Percentiles rank a stretch among this genome's conserved stretches.
These are phyloP conservation scores for Globisporangium alternatum DNA, from an alignment of 352 stramenopile species.

Conservation along the genomic window DNA sequence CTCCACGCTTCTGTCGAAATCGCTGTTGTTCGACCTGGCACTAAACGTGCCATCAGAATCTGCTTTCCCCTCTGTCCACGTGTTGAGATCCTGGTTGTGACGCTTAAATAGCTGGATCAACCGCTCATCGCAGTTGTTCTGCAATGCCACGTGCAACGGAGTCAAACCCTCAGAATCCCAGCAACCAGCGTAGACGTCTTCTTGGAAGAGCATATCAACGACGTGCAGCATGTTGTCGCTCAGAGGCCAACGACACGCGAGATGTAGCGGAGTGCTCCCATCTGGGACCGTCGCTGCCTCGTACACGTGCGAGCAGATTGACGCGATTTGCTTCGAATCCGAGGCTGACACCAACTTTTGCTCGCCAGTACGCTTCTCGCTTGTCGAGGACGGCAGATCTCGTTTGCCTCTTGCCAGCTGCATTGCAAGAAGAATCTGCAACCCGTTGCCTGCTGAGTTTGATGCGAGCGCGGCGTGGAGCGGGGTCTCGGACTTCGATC, in stretches of 20 bases:
- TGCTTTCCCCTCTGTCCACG: constrained; percentile 53
- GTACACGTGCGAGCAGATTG: constrained; percentile 24
- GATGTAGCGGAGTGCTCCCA: constrained; percentile 46
- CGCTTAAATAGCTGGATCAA: constrained; percentile 48
- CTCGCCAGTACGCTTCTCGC: neutral
- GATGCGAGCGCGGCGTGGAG: constrained; percentile 43
- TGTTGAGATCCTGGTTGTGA: constrained; percentile 53
- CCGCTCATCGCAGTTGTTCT: constrained; percentile 32
- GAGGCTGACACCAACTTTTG: neutral
- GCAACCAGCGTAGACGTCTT: constrained; percentile 34
- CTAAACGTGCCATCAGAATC: neutral
- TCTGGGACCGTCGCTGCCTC: constrained; percentile 23
- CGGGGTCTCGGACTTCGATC: constrained; percentile 28
- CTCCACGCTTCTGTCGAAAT: constrained; percentile 1
- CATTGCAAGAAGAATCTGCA: constrained; percentile 37
- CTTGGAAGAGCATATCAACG: constrained; percentile 40
- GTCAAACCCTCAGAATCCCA: constrained; percentile 51
- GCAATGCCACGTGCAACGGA: constrained; percentile 58
- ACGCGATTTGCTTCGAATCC: constrained; percentile 5
- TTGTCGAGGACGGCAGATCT: neutral
- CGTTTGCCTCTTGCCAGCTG: constrained; percentile 17
- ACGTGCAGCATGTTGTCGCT: constrained; percentile 36
- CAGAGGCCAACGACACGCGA: constrained; percentile 40
- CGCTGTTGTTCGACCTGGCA: neutral
- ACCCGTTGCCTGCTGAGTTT: constrained; percentile 35